Evolutionary conservation across 345 rosid genomes (phyloP).

Genomic region (Turritis glabra): DNA sequence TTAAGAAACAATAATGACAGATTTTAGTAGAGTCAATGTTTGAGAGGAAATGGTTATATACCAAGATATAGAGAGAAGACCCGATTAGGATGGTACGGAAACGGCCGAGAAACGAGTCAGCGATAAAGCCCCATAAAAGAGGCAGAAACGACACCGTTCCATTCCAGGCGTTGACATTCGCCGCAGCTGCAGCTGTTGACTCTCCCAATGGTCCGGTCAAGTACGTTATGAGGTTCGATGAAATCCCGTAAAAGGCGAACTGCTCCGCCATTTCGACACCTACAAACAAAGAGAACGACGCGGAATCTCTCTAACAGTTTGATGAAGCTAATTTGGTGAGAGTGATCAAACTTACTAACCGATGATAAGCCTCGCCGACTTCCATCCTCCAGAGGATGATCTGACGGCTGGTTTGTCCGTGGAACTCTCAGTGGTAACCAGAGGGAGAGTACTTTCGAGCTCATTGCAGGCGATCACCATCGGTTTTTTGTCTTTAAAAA

Average conservation of each 20-base stretch:
- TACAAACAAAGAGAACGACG: too few species aligned
- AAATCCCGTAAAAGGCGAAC: slow-evolving; percentile 51
- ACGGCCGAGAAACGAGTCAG: slow-evolving; percentile 69
- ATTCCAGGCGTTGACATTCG: slow-evolving; percentile 57
- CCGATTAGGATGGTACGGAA: slow-evolving; percentile 58
- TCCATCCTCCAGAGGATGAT: slow-evolving; percentile 46
- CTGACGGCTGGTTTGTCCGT: neutral
- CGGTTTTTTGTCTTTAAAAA: neutral
- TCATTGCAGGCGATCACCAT: slow-evolving; percentile 5
- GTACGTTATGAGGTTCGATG: slow-evolving; percentile 57
- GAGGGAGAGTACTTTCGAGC: neutral
- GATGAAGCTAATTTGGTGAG: too few species aligned
- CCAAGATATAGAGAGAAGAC: slow-evolving; percentile 56
- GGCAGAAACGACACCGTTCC: slow-evolving; percentile 59
- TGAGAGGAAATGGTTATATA: slow-evolving; percentile 1
- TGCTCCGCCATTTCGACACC: slow-evolving; percentile 55
- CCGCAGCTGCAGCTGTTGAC: slow-evolving; percentile 63
- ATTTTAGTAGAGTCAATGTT: neutral
- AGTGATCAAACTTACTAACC: neutral
- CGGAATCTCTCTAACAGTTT: too few species aligned
- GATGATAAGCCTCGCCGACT: slow-evolving; percentile 47
- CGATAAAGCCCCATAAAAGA: slow-evolving; percentile 60
- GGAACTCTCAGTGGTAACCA: neutral
- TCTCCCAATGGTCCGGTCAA: slow-evolving; percentile 64
- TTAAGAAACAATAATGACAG: neutral